A percentile compares a stretch with the other conserved stretches of the same genome.
Evolutionary conservation across 202 grass and related monocot species (phyloP).

Genomic region (Setaria italica): DNA sequence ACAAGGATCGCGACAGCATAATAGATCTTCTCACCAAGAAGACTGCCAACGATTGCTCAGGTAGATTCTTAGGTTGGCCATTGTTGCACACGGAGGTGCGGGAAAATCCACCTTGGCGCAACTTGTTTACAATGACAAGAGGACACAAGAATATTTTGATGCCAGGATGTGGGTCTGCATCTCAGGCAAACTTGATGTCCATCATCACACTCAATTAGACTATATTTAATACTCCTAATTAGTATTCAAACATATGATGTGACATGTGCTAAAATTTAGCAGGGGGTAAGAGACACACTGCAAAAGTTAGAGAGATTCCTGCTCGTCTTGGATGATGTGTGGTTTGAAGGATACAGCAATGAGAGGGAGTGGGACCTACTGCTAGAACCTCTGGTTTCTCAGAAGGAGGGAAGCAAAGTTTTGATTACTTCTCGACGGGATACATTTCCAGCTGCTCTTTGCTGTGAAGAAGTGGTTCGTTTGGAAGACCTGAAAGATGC

Average conservation of each 20-base stretch:
- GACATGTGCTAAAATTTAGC: no score
- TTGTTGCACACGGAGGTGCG: conserved; percentile 8
- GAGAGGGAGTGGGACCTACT: conserved; percentile 36
- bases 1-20: conserved; percentile 18
- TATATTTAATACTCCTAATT: no score
- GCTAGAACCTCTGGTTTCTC: conserved; percentile 41
- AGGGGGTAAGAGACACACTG: background rate
- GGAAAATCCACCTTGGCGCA: conserved; percentile 55
- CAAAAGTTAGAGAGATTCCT: conserved; percentile 37
- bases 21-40: conserved; percentile 6
- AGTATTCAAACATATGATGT: no score
- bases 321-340: conserved; percentile 61
- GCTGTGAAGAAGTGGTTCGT: conserved; percentile 18
- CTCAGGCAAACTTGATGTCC: conserved; percentile 42
- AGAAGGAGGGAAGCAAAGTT: conserved; percentile 25
- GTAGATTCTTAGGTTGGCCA: conserved; percentile 16
- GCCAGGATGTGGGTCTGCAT: conserved; percentile 47
- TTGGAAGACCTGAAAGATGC: conserved; percentile 35
- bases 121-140: conserved; percentile 31
- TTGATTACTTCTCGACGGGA: conserved; percentile 45
- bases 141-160: conserved; percentile 26
- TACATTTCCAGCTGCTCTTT: conserved; percentile 28
- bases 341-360: conserved; percentile 35
- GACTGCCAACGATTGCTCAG: background rate
- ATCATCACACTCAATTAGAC: background rate